A percentile compares a stretch with the other conserved stretches of the same genome.
Evolutionary conservation across 2,329 filamentous ascomycete species (phyloP).

Genomic region (Bipolaris victoriae): DNA sequence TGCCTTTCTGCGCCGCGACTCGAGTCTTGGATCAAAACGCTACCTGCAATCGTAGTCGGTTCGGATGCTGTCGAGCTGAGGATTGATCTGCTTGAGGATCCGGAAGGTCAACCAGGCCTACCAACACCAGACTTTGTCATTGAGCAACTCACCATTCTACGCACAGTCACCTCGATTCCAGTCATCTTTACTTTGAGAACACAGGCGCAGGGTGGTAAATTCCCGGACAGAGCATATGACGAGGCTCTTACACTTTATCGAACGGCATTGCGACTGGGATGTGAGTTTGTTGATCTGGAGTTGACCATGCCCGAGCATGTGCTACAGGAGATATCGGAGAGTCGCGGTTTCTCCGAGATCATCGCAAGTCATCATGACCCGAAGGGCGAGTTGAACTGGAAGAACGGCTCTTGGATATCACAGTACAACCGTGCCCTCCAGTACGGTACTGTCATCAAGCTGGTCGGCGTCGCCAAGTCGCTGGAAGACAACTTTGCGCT

Average conservation of each 20-base stretch:
- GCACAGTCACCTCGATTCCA: slow-evolving; percentile 73
- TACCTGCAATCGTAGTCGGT: slow-evolving; percentile 78
- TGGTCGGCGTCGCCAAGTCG: slow-evolving; percentile 78
- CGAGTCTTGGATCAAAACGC: slow-evolving; percentile 64
- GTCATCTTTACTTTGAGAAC: slow-evolving; percentile 94
- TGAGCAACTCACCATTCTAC: slow-evolving; percentile 79
- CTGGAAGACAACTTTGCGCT: slow-evolving; percentile 88
- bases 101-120: slow-evolving; percentile 61
- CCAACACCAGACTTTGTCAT: slow-evolving; percentile 77
- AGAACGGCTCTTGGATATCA: slow-evolving; percentile 87
- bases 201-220: slow-evolving; percentile 82
- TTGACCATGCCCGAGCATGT: slow-evolving; percentile 82
- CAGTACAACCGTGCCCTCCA: slow-evolving; percentile 90
- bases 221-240: slow-evolving; percentile 77
- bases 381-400: slow-evolving; percentile 79
- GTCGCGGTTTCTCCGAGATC: slow-evolving; percentile 76
- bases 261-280: slow-evolving; percentile 78
- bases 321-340: slow-evolving; percentile 70
- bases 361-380: slow-evolving; percentile 97
- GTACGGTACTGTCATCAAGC: slow-evolving; percentile 91
- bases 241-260: slow-evolving; percentile 76
- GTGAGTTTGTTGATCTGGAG: slow-evolving; percentile 93
- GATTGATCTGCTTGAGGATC: slow-evolving; percentile 86
- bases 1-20: slow-evolving; percentile 85
- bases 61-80: slow-evolving; percentile 92